phyloP scores from a whole-genome alignment of 2,329 filamentous ascomycete species.

The Cladosporium sp. region DNA sequence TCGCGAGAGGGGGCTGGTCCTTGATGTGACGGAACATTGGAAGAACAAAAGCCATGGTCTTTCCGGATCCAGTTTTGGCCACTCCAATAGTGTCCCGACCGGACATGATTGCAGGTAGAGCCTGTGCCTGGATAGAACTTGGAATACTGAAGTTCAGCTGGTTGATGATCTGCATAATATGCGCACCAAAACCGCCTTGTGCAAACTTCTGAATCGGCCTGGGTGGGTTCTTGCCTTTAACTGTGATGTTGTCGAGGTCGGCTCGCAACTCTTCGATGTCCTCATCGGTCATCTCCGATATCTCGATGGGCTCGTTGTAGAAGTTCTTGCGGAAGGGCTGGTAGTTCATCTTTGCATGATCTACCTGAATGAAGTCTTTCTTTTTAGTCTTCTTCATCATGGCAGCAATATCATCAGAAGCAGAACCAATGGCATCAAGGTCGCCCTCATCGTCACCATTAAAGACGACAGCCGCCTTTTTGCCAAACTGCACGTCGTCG shows the following conservation, averaged over 20 bases:
- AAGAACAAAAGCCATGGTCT: constrained; percentile 89
- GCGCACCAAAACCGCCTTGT: constrained; percentile 82
- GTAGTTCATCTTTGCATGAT: constrained; percentile 82
- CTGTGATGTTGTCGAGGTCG: constrained; percentile 92
- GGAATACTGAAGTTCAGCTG: constrained; percentile 78
- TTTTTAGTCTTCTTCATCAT: constrained; percentile 71
- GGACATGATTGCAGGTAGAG: constrained; percentile 90
- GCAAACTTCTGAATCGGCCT: constrained; percentile 96
- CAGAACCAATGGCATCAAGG: constrained; percentile 56
- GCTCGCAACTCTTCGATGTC: constrained; percentile 75
- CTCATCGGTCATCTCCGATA: constrained; percentile 74
- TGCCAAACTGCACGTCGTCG: constrained; percentile 40
- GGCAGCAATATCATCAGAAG: constrained; percentile 59
- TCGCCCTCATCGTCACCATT: constrained; percentile 73
- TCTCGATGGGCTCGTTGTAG: constrained; percentile 82
- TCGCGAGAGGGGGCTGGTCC: constrained; percentile 75
- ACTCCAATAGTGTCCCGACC: constrained; percentile 93
- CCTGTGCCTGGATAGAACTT: constrained; percentile 91
- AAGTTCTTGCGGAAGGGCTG: constrained; percentile 88
- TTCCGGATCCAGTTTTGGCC: constrained; percentile 95
- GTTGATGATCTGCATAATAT: constrained; percentile 79
- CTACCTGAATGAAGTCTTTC: constrained; percentile 83
- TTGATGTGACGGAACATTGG: constrained; percentile 98
- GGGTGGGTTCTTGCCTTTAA: constrained; percentile 78
- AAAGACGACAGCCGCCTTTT: constrained; percentile 69